Evolutionary conservation across 2,329 filamentous ascomycete genomes (phyloP).

Genomic region (Colletotrichum sp.): DNA sequence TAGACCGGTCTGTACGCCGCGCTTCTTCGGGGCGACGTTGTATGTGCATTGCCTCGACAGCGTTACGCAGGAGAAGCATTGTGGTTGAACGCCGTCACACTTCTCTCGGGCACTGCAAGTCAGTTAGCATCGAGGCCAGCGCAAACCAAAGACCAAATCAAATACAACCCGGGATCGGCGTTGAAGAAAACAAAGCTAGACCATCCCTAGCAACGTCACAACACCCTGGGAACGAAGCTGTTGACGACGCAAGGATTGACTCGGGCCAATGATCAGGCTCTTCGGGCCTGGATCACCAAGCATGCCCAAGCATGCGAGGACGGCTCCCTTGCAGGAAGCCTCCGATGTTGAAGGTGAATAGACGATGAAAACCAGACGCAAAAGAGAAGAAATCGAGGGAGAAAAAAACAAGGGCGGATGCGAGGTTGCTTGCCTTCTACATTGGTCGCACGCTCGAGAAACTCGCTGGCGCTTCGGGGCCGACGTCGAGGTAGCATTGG

Average conservation of each 20-base stretch:
- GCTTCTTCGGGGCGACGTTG: constrained; percentile 74
- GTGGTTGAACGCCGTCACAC: constrained; percentile 71
- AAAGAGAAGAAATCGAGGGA: not conserved
- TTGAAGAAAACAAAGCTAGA: not conserved
- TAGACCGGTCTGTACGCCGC: constrained; percentile 81
- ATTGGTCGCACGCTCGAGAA: constrained; percentile 72
- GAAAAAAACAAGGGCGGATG: not conserved
- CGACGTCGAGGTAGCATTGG: constrained; percentile 25
- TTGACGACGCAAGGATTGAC: not conserved
- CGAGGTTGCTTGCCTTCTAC: constrained; percentile 43
- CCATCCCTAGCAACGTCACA: not conserved
- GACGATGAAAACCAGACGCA: not conserved
- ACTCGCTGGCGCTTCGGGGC: constrained; percentile 64
- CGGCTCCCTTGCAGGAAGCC: not conserved
- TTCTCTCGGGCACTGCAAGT: constrained; percentile 63
- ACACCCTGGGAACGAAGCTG: not conserved
- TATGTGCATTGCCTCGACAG: constrained; percentile 73
- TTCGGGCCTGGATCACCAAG: not conserved
- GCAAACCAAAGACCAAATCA: not conserved
- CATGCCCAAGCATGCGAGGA: not conserved
- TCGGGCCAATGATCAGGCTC: not conserved
- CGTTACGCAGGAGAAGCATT: constrained; percentile 68
- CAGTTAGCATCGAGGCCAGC: not conserved
- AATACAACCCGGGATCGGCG: not conserved
- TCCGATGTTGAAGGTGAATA: not conserved